Evolutionary conservation across 2,329 filamentous ascomycete genomes (phyloP), one percentile per base, ranked within the genome.

Genomic region (Alternaria metachromatica): DNA sequence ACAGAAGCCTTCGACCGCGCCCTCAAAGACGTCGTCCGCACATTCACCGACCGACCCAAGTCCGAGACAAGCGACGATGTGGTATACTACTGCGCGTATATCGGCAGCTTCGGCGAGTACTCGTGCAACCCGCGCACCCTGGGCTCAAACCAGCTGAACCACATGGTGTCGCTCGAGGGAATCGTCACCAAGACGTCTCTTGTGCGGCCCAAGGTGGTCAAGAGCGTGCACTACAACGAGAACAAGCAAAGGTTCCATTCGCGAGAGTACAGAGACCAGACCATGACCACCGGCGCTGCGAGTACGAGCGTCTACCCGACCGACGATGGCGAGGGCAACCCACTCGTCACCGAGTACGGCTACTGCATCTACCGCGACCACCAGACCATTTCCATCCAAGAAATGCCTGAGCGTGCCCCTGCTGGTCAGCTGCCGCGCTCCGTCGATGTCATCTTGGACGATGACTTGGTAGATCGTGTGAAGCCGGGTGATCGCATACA

Each of bases 401-500:
- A 99, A 84, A 99, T 99, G 96, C 96, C 96, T 1, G 96, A 99
- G 81, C 87, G 95, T 72, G 96, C 96, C 3, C 96, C 96, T 58
- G 95, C 96, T 63, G 96, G 96, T 57, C 96, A 98, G 84, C 87
- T 99, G 68, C 96, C 96, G 63, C 90, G 96, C 58, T 94, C 95
- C 60, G 96, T 99, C 18, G 96, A 99, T 81, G 94, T 98, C 13
- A 94, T 99, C 71, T 84, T 99, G 69, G 96, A 99, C 78, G 96
- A 99, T 78, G 96, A 99, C 78, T 86, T 99, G 57, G 96, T 98
- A 15, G 96, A 99, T 79, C 90, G 88, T 63, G 93, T 96, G 64
- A 99, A 99, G 82, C 96, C 96, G 10, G 96, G 96, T 54, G 96
- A 99, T 82, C 88, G 96, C 71, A 93, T 99, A 67, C 96, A 99